Base-by-base conservation (phyloP, 352 stramenopile genomes). In the Phytophthora tubulina region DNA sequence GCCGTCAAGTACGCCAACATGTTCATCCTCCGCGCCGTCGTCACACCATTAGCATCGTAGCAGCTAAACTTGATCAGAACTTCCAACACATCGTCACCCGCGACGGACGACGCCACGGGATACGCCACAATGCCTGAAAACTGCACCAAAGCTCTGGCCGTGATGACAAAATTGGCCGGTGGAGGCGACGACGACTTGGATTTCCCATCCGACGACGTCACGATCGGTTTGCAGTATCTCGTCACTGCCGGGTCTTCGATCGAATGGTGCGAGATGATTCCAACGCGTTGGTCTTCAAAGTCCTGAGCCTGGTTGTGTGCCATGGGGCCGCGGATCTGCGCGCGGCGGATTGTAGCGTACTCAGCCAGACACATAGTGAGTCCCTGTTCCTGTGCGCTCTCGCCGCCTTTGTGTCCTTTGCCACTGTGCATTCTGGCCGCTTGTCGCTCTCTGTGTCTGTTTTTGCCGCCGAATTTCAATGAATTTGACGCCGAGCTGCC, bases 221-320 rank as follows among this genome's bases (percentile, higher is more conserved):
- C 74, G 27, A 92, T 84, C 6, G 85, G 84, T 49, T 86, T 84
- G 59, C 85, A 92, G 39, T 85, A 86, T 17, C 82, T 69, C 32
- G 82, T 82, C 21, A 92, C 73, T 1, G 84, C 75, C 2, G 82
- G 81, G 67, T 92, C 85, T 44, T 88, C 82, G 21, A 92, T 71
- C n/a, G 85, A 92, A 54, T 92, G 83, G 31, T 81, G 79, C 65
- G 82, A 84, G 58, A 92, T 85, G 72, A 92, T 89, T 4, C 85
- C 85, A 11, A 92, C 67, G 3, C 85, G 85, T 11, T 84, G 67
- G 62, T 92, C 82, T 11, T 75, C 73, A 30, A 77, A 66, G n/a
- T 80, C 73, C 52, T 77, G 73, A 2, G 63, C 69, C 33, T 75
- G 60, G 42, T 75, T 76, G 48, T 77, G 51, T 14, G 65, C 61